Percentiles rank a stretch among this genome's conserved stretches.
Evolutionary conservation across 495 filamentous ascomycete genomes (phyloP).

Genomic region (Hyphodiscus hymeniophilus): DNA sequence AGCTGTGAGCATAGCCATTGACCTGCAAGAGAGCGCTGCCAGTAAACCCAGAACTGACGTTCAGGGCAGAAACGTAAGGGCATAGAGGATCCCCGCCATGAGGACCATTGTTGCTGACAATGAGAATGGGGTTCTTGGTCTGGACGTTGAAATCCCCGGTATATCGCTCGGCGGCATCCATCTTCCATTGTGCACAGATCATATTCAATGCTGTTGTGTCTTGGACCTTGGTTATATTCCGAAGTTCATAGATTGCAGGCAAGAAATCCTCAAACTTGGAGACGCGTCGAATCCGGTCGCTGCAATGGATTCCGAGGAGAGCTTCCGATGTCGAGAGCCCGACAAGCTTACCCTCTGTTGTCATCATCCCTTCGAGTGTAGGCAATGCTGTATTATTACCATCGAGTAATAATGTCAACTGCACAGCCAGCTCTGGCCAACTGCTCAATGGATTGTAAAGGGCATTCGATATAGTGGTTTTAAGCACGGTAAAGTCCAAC

Average conservation of each 20-base stretch:
- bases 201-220: slow-evolving; percentile 15
- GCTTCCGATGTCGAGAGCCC: not conserved
- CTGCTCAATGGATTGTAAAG: slow-evolving; percentile 22
- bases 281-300: not conserved
- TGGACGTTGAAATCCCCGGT: slow-evolving; percentile 31
- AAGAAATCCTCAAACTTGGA: not conserved
- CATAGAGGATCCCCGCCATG: slow-evolving; percentile 25
- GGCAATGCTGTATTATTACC: slow-evolving; percentile 7
- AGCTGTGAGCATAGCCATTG: not conserved
- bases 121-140: slow-evolving; percentile 35
- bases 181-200: slow-evolving; percentile 35
- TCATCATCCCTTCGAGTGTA: not conserved
- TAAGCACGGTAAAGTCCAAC: slow-evolving; percentile 23
- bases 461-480: slow-evolving; percentile 16
- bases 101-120: slow-evolving; percentile 34
- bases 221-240: slow-evolving; percentile 11
- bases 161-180: slow-evolving; percentile 36
- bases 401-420: slow-evolving; percentile 21
- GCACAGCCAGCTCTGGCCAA: slow-evolving; percentile 22
- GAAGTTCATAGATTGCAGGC: slow-evolving; percentile 20
- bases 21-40: slow-evolving; percentile 2
- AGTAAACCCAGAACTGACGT: slow-evolving; percentile 1
- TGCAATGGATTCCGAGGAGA: not conserved
- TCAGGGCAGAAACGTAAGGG: slow-evolving; percentile 2
- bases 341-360: not conserved